Conservation (phyloP, 257 asterid species). For the Nicotiana noctiflora region DNA sequence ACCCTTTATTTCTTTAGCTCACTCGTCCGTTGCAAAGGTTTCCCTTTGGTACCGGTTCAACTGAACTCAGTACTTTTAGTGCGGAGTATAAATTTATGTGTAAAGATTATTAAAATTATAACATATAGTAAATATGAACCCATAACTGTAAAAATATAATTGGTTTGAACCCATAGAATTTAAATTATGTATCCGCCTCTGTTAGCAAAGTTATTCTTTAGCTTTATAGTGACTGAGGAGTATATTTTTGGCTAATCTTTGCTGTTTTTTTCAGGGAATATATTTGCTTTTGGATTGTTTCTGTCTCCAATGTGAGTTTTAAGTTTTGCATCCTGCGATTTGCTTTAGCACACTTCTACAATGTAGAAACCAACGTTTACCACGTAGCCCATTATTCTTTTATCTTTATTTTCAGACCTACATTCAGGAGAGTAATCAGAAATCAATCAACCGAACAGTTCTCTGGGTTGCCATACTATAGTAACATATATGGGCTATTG, state of each 20-base stretch:
- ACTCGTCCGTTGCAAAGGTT: background rate
- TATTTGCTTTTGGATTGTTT: slow-evolving; percentile 65
- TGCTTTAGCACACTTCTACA: background rate
- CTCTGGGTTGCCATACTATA: slow-evolving; percentile 62
- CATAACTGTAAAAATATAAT: too few species aligned
- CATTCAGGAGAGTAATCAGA: slow-evolving; percentile 44
- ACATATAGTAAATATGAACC: too few species aligned
- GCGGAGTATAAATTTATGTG: too few species aligned
- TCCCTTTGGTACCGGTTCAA: too few species aligned
- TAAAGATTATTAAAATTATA: too few species aligned
- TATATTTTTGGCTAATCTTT: background rate
- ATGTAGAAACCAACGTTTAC: background rate
- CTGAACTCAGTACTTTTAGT: too few species aligned
- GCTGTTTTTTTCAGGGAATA: slow-evolving; percentile 54
- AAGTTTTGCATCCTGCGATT: background rate
- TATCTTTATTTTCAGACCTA: slow-evolving; percentile 49
- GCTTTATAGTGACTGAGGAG: background rate
- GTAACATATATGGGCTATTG: slow-evolving; percentile 48
- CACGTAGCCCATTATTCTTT: background rate
- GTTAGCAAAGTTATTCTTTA: background rate
- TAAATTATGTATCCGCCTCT: too few species aligned
- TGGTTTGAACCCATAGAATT: too few species aligned
- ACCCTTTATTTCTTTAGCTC: background rate
- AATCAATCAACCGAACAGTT: slow-evolving; percentile 71
- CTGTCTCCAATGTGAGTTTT: slow-evolving; percentile 74